These are phyloP conservation scores for Pyrenophora tritici-repentis DNA, from an alignment of 2,329 filamentous ascomycete species.

Conservation along the genomic window DNA sequence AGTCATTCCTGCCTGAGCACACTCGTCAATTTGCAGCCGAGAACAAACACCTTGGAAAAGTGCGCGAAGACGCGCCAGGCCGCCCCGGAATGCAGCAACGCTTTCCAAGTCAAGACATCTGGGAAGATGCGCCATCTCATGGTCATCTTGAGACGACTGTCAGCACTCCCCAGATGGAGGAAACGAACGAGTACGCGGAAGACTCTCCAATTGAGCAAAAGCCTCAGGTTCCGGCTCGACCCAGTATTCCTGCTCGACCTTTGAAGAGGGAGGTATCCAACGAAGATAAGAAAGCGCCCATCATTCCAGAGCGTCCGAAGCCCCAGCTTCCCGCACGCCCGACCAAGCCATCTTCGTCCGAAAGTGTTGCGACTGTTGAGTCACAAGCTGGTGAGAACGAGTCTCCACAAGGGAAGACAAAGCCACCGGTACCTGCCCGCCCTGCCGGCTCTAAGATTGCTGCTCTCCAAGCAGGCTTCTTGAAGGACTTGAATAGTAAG, in stretches of 20 bases:
- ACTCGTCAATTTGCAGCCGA: slow-evolving; percentile 60
- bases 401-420: slow-evolving; percentile 65
- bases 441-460: slow-evolving; percentile 86
- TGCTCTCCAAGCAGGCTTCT: slow-evolving; percentile 85
- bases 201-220: slow-evolving; percentile 40
- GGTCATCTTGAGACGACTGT: slow-evolving; percentile 79
- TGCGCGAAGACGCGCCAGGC: slow-evolving; percentile 53
- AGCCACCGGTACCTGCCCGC: slow-evolving; percentile 79
- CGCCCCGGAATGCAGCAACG: slow-evolving; percentile 65
- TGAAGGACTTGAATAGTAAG: slow-evolving; percentile 90
- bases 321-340: slow-evolving; percentile 66
- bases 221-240: slow-evolving; percentile 36
- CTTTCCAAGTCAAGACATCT: slow-evolving; percentile 90
- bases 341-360: slow-evolving; percentile 56
- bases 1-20: slow-evolving; percentile 52
- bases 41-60: slow-evolving; percentile 61
- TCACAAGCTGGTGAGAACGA: slow-evolving; percentile 37
- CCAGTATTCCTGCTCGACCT: slow-evolving; percentile 43
- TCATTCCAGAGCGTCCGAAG: slow-evolving; percentile 64
- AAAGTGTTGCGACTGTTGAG: slow-evolving; percentile 42
- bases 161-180: slow-evolving; percentile 56
- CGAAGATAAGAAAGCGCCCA: slow-evolving; percentile 57
- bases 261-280: slow-evolving; percentile 50
- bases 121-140: slow-evolving; percentile 92
- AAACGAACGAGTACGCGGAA: slow-evolving; percentile 49